Evolutionary conservation across 2,329 filamentous ascomycete genomes (phyloP).

Genomic region (Paecilomyces formosus): DNA sequence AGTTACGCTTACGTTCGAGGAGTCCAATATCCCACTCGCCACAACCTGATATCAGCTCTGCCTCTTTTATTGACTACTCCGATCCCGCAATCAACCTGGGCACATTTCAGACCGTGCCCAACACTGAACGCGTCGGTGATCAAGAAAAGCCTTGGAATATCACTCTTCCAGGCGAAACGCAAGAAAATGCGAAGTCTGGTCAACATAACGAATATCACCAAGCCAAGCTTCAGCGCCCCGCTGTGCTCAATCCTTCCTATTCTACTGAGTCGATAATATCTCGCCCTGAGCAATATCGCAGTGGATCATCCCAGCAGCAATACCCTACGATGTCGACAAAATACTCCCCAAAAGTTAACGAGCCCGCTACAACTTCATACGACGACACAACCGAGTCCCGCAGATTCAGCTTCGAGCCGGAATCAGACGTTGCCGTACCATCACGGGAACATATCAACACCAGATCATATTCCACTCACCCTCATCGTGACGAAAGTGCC

Average conservation of each 20-base stretch:
- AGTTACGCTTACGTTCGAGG: conserved; percentile 29
- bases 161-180: conserved; percentile 20
- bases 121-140: conserved; percentile 23
- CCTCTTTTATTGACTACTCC: conserved; percentile 13
- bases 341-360: background rate
- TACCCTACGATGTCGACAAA: background rate
- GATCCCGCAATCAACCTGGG: conserved; percentile 21
- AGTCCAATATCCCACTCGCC: conserved; percentile 23
- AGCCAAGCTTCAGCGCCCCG: background rate
- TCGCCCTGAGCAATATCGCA: background rate
- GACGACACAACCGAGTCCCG: conserved; percentile 3
- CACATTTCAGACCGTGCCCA: conserved; percentile 24
- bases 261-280: background rate
- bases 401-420: background rate
- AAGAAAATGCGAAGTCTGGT: conserved; percentile 1
- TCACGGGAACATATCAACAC: background rate
- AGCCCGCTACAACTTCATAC: background rate
- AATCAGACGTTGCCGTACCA: background rate
- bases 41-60: conserved; percentile 14
- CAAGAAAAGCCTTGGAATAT: conserved; percentile 31
- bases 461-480: conserved; percentile 9
- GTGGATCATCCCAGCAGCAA: background rate
- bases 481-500: conserved; percentile 14
- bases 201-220: conserved; percentile 1
- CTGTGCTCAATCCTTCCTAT: background rate